Base-by-base conservation (phyloP, 257 asterid genomes). In the Jacaranda mimosifolia region DNA sequence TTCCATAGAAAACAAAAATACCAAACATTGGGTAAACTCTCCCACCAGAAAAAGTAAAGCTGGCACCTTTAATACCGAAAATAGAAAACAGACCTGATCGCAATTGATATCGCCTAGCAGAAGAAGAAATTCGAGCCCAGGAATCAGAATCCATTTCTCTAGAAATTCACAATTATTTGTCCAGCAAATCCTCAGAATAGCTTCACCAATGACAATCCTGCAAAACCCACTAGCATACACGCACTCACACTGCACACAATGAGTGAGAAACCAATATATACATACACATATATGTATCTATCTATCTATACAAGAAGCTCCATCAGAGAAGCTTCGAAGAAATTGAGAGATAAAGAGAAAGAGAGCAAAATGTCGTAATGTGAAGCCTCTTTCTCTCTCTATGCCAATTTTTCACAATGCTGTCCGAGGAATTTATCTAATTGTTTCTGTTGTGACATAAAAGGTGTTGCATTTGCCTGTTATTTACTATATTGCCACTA, bases 101-200 rank as follows among this genome's bases (percentile, higher is more conserved):
- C 64, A 92, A 84, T 75, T 83, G 86, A 72, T 72, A 75, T 18
- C 97, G 95, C 85, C 96, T 79, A 9, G 88, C 66, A 74, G 72
- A 83, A 67, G 73, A 32, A 46, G 94, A 83, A 52, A 82, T 73
- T 65, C 97, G 91, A 62, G 85, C 42, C 97, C 98, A 92, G 1
- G 97, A 87, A 83, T 90, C 94, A 32, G 97, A 87, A 72, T 94
- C 93, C 98, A 94, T 91, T 72, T 80, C 26, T 56, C 48, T 51
- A n/a, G 53, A 76, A 75, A 74, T 19, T 73, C 15, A 26, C 39
- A 49, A 71, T 1, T 45, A 14, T 63, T 11, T n/a, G 36, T 58
- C 7, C 5, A 26, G 42, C 45, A 35, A 59, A 32, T 58, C 59
- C 49, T 5, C 36, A 46, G 65, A 66, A 19, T 46, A 26, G 32